These are phyloP conservation scores for Saussurea involucrata DNA, from an alignment of 129 eudicot genomes.

Conservation along the genomic window DNA sequence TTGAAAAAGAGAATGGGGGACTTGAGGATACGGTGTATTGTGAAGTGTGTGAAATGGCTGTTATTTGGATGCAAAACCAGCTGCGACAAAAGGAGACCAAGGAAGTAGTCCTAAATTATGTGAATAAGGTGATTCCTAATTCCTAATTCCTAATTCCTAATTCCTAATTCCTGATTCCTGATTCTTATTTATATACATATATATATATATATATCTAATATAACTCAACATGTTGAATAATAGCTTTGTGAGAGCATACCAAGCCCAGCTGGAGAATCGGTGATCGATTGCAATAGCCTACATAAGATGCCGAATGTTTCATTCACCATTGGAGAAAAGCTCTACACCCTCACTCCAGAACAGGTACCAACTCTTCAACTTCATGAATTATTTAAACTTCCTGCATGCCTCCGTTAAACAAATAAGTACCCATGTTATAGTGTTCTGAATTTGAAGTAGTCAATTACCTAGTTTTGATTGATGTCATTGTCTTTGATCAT, in stretches of 20 bases:
- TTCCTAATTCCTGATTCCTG: too few relatives aligned
- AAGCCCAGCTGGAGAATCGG: slow-evolving; percentile 83
- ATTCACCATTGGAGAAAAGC: slow-evolving; percentile 67
- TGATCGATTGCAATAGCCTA: slow-evolving; percentile 61
- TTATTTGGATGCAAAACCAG: slow-evolving; percentile 76
- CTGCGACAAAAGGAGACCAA: slow-evolving; percentile 53
- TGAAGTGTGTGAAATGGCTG: slow-evolving; percentile 77
- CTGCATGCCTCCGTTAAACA: not conserved
- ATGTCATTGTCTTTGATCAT: not conserved
- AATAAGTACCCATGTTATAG: not conserved
- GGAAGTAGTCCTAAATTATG: slow-evolving; percentile 59
- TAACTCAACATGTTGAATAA: slow-evolving; percentile 19
- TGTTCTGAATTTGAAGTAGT: not conserved
- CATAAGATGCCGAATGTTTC: slow-evolving; percentile 64
- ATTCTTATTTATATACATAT: not conserved
- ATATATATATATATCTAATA: not conserved
- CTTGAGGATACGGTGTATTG: slow-evolving; percentile 40
- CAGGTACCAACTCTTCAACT: slow-evolving; percentile 50
- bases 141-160: too few relatives aligned
- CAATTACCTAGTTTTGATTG: not conserved
- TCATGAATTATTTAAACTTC: not conserved
- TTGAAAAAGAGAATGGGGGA: slow-evolving; percentile 45
- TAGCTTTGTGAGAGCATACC: slow-evolving; percentile 91
- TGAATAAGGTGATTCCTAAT: slow-evolving; percentile 61
- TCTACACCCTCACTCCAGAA: slow-evolving; percentile 65